Conservation (phyloP, 768 basidiomycete genomes). For the Leucosporidium creatinivorum region DNA sequence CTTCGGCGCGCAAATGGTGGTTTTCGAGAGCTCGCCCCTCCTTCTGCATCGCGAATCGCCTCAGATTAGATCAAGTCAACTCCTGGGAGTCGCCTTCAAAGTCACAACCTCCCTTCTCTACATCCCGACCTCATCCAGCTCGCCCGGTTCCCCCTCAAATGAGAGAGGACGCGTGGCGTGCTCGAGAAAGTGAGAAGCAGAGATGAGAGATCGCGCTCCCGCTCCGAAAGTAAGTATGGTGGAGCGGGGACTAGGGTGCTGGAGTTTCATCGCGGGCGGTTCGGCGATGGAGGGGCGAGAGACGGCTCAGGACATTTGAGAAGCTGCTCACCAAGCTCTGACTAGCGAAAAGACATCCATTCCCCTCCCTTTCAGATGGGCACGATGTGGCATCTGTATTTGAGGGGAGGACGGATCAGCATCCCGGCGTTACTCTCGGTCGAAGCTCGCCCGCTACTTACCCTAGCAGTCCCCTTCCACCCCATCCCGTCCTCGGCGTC, state of each 20-base stretch:
- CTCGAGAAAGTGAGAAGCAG: not conserved
- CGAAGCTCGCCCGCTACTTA: not conserved
- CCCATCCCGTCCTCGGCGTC: slow-evolving; percentile 22
- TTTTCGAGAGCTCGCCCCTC: no score
- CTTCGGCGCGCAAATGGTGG: no score
- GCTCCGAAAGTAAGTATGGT: not conserved
- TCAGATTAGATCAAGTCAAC: slow-evolving; percentile 33
- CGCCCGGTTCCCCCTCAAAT: not conserved
- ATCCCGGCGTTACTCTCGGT: no score
- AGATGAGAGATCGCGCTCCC: no score
- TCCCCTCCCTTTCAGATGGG: no score
- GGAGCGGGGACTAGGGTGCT: not conserved
- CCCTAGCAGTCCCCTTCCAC: slow-evolving; percentile 29
- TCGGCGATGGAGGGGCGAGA: not conserved
- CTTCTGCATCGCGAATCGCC: not conserved
- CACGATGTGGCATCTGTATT: slow-evolving; percentile 22
- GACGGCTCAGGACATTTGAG: not conserved
- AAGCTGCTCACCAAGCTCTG: not conserved
- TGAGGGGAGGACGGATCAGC: not conserved
- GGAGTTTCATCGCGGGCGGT: not conserved
- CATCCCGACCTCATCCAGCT: no score
- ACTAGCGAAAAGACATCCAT: no score
- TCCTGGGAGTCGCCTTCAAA: not conserved
- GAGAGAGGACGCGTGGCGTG: not conserved
- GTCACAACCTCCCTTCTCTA: not conserved